Evolutionary conservation across 352 stramenopile species (phyloP), one percentile per base, ranked within the genome.

Genomic region (Peronosclerospora sorghi): DNA sequence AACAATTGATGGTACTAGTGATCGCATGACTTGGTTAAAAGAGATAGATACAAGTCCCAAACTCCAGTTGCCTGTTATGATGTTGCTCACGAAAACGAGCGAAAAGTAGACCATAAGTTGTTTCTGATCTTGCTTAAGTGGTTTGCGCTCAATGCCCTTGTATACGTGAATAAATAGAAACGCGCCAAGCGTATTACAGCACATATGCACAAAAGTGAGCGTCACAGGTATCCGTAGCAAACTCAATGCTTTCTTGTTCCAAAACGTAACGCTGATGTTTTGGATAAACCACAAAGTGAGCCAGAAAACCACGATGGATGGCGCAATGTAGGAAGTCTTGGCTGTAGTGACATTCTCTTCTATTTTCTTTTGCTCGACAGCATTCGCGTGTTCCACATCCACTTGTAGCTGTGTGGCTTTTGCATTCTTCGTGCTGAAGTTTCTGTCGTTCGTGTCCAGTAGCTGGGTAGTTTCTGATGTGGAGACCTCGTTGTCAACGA

Each of bases 11-110:
- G 83, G 83, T 19, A 95, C 83, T 18, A 94, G 64, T 34, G 81
- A 74, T 21, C 77, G 70, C 81, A 96, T 94, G 34, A 96, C 81
- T 69, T 97, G 91, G 59, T 97, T 97, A 49, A 97, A 97, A 34
- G 89, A 96, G 47, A 97, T 95, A 13, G 86, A 96, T 6, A 97
- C 88, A 49, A 95, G 70, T 1, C 75, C 66, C 4, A 96, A 54
- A 38, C 83, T 96, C 55, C 85, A 86, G 65, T 97, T 97, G 51
- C 91, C 91, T 36, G 93, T 94, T 57, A 92, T 88, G 66, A 97
- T 97, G 53, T 97, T 97, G 54, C 92, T 86, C 27, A 91, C 86
- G 43, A 97, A 97, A 40, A 97, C 86, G 41, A 96, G 42, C 14
- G 75, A 95, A 65, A 90, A 90, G 48, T 82, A 86, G n/a, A 87